These are phyloP conservation scores for Pezicula radicicola DNA, from an alignment of 2,329 filamentous ascomycete species.

Conservation along the genomic window DNA sequence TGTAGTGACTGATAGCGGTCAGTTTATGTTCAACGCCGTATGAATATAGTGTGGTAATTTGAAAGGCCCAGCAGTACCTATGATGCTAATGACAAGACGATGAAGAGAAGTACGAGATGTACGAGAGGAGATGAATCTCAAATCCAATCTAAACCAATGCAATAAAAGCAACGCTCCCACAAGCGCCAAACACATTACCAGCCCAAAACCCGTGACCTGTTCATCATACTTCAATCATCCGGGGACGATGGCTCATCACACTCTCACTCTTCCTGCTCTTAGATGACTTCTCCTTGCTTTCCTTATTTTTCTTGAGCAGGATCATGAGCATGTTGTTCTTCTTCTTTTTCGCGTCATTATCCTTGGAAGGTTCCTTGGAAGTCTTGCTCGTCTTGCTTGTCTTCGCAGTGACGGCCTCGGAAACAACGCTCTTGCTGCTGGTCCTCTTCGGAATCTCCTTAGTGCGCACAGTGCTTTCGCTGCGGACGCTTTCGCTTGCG, in stretches of 20 bases:
- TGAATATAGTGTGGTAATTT: no score
- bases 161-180: no score
- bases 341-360: slow-evolving; percentile 20
- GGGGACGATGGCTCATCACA: slow-evolving; percentile 3
- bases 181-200: no score
- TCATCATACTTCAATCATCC: slow-evolving; percentile 9
- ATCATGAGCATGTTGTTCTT: slow-evolving; percentile 12
- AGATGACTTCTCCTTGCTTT: slow-evolving; percentile 3
- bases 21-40: no score
- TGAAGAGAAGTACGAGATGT: no score
- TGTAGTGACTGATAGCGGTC: no score
- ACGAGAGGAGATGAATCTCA: no score
- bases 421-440: slow-evolving; percentile 10
- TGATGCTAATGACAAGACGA: no score
- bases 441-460: slow-evolving; percentile 15
- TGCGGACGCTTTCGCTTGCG: slow-evolving; percentile 9
- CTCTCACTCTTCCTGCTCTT: slow-evolving; percentile 28
- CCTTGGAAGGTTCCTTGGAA: slow-evolving; percentile 12
- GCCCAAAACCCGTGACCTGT: neutral
- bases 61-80: no score
- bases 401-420: slow-evolving; percentile 12
- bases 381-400: slow-evolving; percentile 15
- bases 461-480: slow-evolving; percentile 12
- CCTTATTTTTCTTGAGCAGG: slow-evolving; percentile 15
- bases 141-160: no score